phyloP scores from a whole-genome alignment of 257 asterid species.

The Galeopsis tetrahit region DNA sequence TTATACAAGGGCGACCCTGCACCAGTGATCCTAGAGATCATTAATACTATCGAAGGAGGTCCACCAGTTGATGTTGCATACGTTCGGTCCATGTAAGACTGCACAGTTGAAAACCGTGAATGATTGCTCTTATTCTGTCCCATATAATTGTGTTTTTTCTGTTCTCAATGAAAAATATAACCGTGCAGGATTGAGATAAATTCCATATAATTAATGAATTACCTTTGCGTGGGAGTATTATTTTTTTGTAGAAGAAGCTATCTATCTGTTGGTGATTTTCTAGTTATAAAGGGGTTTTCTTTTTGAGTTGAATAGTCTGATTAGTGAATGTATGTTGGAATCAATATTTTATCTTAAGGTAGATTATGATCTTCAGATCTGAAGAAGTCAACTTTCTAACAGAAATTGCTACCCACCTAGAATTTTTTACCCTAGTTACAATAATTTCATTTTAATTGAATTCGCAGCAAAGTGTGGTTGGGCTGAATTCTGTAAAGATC shows the following conservation, averaged over 20 bases:
- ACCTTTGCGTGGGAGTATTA: slow-evolving; percentile 20
- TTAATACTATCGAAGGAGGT: slow-evolving; percentile 92
- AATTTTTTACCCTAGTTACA: slow-evolving; percentile 16
- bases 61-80: slow-evolving; percentile 96
- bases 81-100: slow-evolving; percentile 94
- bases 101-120: slow-evolving; percentile 12
- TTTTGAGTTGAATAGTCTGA: slow-evolving; percentile 6
- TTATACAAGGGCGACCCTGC: slow-evolving; percentile 85
- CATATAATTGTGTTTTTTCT: slow-evolving; percentile 9
- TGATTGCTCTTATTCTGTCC: slow-evolving; percentile 8
- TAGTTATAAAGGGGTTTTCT: background rate
- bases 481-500: slow-evolving; percentile 6
- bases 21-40: slow-evolving; percentile 77
- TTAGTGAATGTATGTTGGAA: slow-evolving; percentile 5
- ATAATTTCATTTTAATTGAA: slow-evolving; percentile 15
- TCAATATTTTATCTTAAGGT: background rate
- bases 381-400: slow-evolving; percentile 17
- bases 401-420: slow-evolving; percentile 13
- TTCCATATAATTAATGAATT: slow-evolving; percentile 7
- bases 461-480: slow-evolving; percentile 14
- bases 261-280: slow-evolving; percentile 16
- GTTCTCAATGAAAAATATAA: background rate
- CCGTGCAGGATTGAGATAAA: slow-evolving; percentile 18
- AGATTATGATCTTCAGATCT: slow-evolving; percentile 31
- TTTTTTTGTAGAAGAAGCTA: slow-evolving; percentile 21